Evolutionary conservation across 805 yeast species (phyloP).

Genomic region (Metschnikowia anglica): DNA sequence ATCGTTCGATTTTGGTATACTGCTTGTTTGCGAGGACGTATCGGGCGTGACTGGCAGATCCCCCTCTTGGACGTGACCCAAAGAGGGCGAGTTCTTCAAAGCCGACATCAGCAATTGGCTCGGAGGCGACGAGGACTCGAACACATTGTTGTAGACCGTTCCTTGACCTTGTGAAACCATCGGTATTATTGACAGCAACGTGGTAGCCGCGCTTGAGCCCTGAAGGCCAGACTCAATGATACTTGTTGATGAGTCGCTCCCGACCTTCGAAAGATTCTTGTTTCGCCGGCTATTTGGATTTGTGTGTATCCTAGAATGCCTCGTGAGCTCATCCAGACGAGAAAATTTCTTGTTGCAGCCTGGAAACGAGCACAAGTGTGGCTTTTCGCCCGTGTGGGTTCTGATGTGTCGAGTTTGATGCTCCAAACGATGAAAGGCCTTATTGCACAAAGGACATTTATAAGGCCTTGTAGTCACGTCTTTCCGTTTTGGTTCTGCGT

Average conservation of each 20-base stretch:
- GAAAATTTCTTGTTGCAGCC: conserved; percentile 69
- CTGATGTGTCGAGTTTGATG: conserved; percentile 79
- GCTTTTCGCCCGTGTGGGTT: conserved; percentile 81
- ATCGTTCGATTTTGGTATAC: conserved; percentile 6
- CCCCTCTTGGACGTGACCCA: conserved; percentile 3
- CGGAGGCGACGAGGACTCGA: conserved; percentile 7
- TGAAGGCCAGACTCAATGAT: neutral
- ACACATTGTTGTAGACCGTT: neutral
- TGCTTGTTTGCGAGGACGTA: conserved; percentile 8
- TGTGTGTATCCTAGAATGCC: conserved; percentile 71
- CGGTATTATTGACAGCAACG: conserved; percentile 6
- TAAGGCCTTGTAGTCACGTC: conserved; percentile 49
- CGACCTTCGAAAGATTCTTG: conserved; percentile 34
- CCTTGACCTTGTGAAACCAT: conserved; percentile 1
- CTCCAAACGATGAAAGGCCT: conserved; percentile 73
- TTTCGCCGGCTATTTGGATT: conserved; percentile 68
- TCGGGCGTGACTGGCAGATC: conserved; percentile 11
- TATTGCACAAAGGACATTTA: conserved; percentile 70
- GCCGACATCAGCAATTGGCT: conserved; percentile 1
- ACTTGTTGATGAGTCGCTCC: conserved; percentile 3
- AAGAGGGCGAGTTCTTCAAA: neutral
- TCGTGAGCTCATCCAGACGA: conserved; percentile 70
- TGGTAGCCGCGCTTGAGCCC: neutral
- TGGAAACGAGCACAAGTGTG: conserved; percentile 71
- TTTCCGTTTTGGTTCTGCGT: conserved; percentile 19